Evolutionary conservation across 352 stramenopile species (phyloP), one percentile per base, ranked within the genome.

Genomic region (Phytophthora foliorum): DNA sequence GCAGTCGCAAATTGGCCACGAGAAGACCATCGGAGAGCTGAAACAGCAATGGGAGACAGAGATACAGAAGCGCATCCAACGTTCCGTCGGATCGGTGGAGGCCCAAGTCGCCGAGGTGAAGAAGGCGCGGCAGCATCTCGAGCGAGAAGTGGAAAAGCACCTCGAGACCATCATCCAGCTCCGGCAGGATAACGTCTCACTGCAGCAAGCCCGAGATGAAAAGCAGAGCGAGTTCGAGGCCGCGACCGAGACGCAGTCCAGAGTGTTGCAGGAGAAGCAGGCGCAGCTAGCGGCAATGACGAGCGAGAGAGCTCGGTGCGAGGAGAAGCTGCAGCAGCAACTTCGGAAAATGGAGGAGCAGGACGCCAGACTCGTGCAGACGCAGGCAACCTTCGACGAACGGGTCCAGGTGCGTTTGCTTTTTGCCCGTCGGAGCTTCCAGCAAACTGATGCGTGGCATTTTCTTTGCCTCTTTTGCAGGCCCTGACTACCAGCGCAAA

Each of bases 141-240:
- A 94, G 56, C 70, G 70, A 21, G 85, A 94, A 41, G 80, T 92
- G 1, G 83, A 88, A 57, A 90, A 82, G 49, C 82, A 91, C 46
- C 52, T 84, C 25, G 62, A 79, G n/a, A 82, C 69, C 3, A 82
- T 91, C 52, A 54, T 83, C 14, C 57, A 73, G 19, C 62, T 94
- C 4, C 80, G 84, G 1, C 73, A 94, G 41, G 82, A 93, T 21
- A 90, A 84, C 36, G 27, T 85, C 3, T 67, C 72, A n/a, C 45
- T 89, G 1, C 84, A 86, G 55, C 75, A 91, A 49, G 50, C 60
- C 4, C 73, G 71, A 45, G 78, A 86, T 21, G 69, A 81, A n/a
- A 60, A 72, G 29, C 46, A 79, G 21, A 54, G 62, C 13, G 51
- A 62, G 13, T 55, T 84, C 1, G 69, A 82, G 6, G 42, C 68